Base-by-base conservation (phyloP, 495 filamentous ascomycete genomes). In the Talaromyces ruber region DNA sequence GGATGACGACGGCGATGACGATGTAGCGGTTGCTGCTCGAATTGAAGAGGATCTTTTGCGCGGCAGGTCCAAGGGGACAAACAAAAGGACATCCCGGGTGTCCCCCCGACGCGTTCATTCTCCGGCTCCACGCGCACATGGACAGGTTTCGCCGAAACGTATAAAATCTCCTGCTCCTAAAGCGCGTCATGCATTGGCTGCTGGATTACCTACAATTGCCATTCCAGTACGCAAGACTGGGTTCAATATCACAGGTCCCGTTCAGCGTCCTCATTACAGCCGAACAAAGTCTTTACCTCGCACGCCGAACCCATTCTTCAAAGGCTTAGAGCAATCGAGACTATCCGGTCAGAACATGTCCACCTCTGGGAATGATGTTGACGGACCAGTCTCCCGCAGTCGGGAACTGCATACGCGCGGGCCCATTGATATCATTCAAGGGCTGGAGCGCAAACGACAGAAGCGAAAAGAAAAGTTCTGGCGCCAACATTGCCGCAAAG, bases 381-480 rank as follows among this genome's bases (percentile, higher is more conserved):
- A 77, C 63, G 70, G 68, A 53, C 73, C 76, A 47, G 65, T 64
- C 12, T 76, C 77, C 16, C 76, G 74, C 58, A 70, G 70, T 26
- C 72, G 72, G 30, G 78, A 84, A 62, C 64, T 80, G 26, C 85
- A 89, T 63, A 82, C 82, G 28, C 84, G 94, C 63, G 91, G 92
- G 52, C 92, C 94, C 29, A 93, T 98, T 65, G 95, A 97, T 70
- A 98, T 98, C 64, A 91, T 97, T 74, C 92, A 96, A 70, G 94
- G 94, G 6, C 85, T 98, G 7, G 94, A 98, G 78, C 86, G 90
- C 74, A 97, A 94, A 76, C 86, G 93, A 50, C 90, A 93, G 74
- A 86, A 92, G 59, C 89, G 94, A 60, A 90, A 87, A 74, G 90
- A 96, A 75, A 94, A 93, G 71, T 92, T 88, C 69, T 88, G 85